phyloP scores from a whole-genome alignment of 306 rosid genomes.

The Comarum palustre region DNA sequence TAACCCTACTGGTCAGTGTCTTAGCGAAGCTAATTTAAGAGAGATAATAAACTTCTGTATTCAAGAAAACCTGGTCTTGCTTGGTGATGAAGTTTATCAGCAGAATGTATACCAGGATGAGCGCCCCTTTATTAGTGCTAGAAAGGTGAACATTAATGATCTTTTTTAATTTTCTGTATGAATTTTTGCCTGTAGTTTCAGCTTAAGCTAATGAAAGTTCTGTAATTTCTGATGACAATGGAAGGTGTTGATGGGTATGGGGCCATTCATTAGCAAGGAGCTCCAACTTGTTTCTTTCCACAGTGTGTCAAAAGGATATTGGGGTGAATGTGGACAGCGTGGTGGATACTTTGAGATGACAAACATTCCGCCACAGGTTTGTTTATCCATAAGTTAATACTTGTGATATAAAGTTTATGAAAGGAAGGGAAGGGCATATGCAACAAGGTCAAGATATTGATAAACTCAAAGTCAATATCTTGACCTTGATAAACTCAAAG shows the following conservation, averaged over 20 bases:
- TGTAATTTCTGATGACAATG: slow-evolving; percentile 14
- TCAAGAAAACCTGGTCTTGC: slow-evolving; percentile 77
- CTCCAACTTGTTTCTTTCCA: slow-evolving; percentile 88
- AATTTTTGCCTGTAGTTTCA: slow-evolving; percentile 19
- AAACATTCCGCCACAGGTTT: slow-evolving; percentile 89
- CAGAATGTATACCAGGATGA: slow-evolving; percentile 92
- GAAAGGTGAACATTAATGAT: slow-evolving; percentile 48
- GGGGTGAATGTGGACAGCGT: slow-evolving; percentile 99
- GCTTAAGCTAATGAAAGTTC: slow-evolving; percentile 12
- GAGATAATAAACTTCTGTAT: slow-evolving; percentile 72
- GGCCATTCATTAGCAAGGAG: slow-evolving; percentile 83
- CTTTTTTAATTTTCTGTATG: slow-evolving; percentile 15
- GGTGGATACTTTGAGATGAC: slow-evolving; percentile 99
- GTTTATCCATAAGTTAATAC: slow-evolving; percentile 27
- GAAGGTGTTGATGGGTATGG: slow-evolving; percentile 82
- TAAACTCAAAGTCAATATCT: background rate
- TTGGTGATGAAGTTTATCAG: slow-evolving; percentile 99
- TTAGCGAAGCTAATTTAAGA: slow-evolving; percentile 75
- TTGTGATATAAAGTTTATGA: slow-evolving; percentile 10
- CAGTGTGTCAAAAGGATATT: slow-evolving; percentile 90
- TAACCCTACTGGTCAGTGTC: slow-evolving; percentile 96
- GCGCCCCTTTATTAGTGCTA: slow-evolving; percentile 88
- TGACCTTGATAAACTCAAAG: background rate
- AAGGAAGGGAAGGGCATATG: background rate
- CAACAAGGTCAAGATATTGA: slow-evolving; percentile 2